phyloP scores from a whole-genome alignment of 768 basidiomycete species.

The Leccinum obscurum region DNA sequence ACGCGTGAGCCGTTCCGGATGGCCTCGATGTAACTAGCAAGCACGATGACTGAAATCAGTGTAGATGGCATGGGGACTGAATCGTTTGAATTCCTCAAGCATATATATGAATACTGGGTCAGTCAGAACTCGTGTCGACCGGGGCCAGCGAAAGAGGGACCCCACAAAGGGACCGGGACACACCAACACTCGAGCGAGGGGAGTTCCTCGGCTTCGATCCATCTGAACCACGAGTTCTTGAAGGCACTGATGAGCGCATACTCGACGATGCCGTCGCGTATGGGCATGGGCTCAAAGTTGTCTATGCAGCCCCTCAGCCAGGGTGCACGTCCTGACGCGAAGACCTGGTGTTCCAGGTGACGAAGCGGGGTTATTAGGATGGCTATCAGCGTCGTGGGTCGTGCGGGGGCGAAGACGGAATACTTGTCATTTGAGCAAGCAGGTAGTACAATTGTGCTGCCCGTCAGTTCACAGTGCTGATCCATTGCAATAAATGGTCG shows the following conservation, averaged over 20 bases:
- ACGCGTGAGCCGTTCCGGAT: too few species aligned
- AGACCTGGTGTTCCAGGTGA: slow-evolving; percentile 88
- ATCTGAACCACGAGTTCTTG: slow-evolving; percentile 81
- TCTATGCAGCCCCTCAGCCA: slow-evolving; percentile 93
- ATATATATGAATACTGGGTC: too few species aligned
- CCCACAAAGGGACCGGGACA: slow-evolving; percentile 35
- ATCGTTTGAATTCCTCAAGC: too few species aligned
- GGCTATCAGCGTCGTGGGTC: slow-evolving; percentile 6
- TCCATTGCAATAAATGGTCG: slow-evolving; percentile 98
- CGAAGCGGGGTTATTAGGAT: slow-evolving; percentile 63
- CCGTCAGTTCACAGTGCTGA: slow-evolving; percentile 74
- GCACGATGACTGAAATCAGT: too few species aligned
- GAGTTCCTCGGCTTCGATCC: slow-evolving; percentile 76
- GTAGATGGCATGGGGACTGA: too few species aligned
- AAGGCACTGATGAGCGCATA: slow-evolving; percentile 90
- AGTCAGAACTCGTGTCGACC: too few species aligned
- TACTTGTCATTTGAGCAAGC: slow-evolving; percentile 74
- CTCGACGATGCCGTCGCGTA: slow-evolving; percentile 78
- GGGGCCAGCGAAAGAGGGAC: too few species aligned
- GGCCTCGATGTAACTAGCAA: too few species aligned
- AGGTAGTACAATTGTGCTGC: slow-evolving; percentile 51
- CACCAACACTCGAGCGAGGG: slow-evolving; percentile 85
- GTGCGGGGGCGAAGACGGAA: slow-evolving; percentile 50
- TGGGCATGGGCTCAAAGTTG: slow-evolving; percentile 75
- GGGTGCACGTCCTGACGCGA: slow-evolving; percentile 57